These are phyloP conservation scores for Hemisphaericaspora xylanilytica DNA, from an alignment of 1,139 yeast genomes.

Conservation along the genomic window DNA sequence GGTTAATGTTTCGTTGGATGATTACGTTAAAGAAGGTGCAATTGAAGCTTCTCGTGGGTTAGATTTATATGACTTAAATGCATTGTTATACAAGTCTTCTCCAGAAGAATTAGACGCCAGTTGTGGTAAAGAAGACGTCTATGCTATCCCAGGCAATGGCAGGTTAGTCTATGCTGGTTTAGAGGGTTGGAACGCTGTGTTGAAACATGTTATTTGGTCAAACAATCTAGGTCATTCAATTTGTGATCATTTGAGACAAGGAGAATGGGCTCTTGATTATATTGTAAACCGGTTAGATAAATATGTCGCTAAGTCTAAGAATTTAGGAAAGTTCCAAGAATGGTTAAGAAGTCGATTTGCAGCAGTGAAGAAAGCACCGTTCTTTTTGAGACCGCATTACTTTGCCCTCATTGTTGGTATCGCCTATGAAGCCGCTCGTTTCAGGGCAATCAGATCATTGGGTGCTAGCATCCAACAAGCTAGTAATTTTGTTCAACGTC, in stretches of 20 bases:
- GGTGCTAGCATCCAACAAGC: constrained; percentile 49
- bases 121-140: constrained; percentile 67
- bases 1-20: constrained; percentile 53
- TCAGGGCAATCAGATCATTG: constrained; percentile 60
- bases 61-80: constrained; percentile 68
- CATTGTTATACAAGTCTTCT: constrained; percentile 73
- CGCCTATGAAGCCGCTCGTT: constrained; percentile 78
- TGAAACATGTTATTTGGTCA: constrained; percentile 58
- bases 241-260: constrained; percentile 75
- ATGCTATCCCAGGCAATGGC: constrained; percentile 72
- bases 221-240: constrained; percentile 85
- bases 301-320: constrained; percentile 45
- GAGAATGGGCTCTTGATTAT: constrained; percentile 88
- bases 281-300: constrained; percentile 60
- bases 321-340: constrained; percentile 50
- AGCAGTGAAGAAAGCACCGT: constrained; percentile 67
- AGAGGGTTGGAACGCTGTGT: constrained; percentile 84
- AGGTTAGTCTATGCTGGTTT: constrained; percentile 80
- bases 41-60: constrained; percentile 64
- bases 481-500: constrained; percentile 72
- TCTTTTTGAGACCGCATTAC: constrained; percentile 80
- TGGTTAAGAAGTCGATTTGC: constrained; percentile 73
- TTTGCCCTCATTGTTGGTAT: constrained; percentile 78
- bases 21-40: constrained; percentile 69
- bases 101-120: constrained; percentile 85